Percentiles rank a stretch among this genome's conserved stretches.
These are phyloP conservation scores for Primulina tabacum DNA, from an alignment of 257 asterid genomes.

Conservation along the genomic window DNA sequence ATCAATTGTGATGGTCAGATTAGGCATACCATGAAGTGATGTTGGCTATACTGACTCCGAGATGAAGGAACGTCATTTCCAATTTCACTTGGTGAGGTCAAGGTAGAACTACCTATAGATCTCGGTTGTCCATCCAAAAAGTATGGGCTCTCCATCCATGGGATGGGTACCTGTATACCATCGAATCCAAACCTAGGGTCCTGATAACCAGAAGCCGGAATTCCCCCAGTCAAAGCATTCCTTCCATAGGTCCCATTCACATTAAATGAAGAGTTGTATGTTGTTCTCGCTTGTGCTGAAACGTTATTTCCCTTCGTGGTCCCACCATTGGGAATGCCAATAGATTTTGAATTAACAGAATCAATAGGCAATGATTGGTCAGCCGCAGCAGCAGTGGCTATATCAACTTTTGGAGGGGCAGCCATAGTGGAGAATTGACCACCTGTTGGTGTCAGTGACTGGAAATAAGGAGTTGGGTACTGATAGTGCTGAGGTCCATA, in stretches of 20 bases:
- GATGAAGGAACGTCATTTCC: slow-evolving; percentile 43
- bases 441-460: slow-evolving; percentile 45
- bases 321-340: slow-evolving; percentile 44
- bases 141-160: slow-evolving; percentile 61
- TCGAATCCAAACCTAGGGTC: slow-evolving; percentile 61
- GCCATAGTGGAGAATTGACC: slow-evolving; percentile 35
- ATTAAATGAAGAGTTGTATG: slow-evolving; percentile 40
- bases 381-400: slow-evolving; percentile 40
- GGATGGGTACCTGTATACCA: slow-evolving; percentile 51
- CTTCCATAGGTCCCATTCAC: slow-evolving; percentile 44
- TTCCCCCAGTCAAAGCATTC: slow-evolving; percentile 50
- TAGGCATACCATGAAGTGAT: slow-evolving; percentile 43
- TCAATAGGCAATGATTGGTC: slow-evolving; percentile 54
- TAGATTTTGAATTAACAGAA: slow-evolving; percentile 48
- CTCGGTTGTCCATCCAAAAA: slow-evolving; percentile 56
- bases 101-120: slow-evolving; percentile 40
- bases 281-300: slow-evolving; percentile 26
- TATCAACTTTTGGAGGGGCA: slow-evolving; percentile 52
- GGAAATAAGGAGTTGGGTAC: slow-evolving; percentile 61
- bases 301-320: slow-evolving; percentile 49
- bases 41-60: slow-evolving; percentile 47
- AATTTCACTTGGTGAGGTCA: slow-evolving; percentile 38
- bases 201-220: slow-evolving; percentile 51
- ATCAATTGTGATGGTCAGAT: background rate
- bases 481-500: slow-evolving; percentile 77